Conservation (phyloP, 331 rosid species). For the Rosa hybrid region DNA sequence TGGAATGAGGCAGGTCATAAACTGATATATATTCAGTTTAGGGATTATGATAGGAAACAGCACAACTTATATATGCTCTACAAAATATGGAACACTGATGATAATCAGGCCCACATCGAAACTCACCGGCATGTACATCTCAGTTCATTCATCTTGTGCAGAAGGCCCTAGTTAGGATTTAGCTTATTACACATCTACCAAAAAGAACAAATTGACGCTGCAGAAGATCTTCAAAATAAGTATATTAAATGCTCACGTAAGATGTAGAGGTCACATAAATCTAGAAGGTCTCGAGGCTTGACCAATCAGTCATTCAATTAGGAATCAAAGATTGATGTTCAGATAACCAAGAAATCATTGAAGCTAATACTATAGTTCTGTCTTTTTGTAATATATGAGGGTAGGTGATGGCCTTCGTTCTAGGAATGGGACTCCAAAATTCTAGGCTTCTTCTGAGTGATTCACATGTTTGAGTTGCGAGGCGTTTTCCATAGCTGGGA, state of each 20-base stretch:
- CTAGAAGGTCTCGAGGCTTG: not conserved
- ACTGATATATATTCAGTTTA: not conserved
- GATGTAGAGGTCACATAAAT: too few relatives aligned
- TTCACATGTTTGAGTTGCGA: not conserved
- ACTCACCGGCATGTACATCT: not conserved
- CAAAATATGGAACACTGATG: too few relatives aligned
- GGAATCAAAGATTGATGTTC: not conserved
- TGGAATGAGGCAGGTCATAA: slow-evolving; percentile 12
- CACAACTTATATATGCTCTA: not conserved
- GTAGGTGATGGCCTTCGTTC: not conserved
- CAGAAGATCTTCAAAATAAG: not conserved
- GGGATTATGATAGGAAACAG: not conserved
- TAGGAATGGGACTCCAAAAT: not conserved
- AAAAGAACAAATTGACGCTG: not conserved
- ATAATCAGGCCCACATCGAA: not conserved
- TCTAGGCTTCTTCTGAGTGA: not conserved
- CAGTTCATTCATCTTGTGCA: not conserved
- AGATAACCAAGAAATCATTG: not conserved
- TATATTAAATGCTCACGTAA: not conserved
- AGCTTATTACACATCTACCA: not conserved
- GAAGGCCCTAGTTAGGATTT: not conserved
- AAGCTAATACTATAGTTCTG: not conserved
- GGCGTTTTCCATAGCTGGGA: not conserved
- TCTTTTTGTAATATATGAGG: not conserved
- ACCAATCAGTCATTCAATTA: not conserved